Evolutionary conservation across 805 yeast species (phyloP).

Genomic region (Yamadazyma takamatsuzukensis): DNA sequence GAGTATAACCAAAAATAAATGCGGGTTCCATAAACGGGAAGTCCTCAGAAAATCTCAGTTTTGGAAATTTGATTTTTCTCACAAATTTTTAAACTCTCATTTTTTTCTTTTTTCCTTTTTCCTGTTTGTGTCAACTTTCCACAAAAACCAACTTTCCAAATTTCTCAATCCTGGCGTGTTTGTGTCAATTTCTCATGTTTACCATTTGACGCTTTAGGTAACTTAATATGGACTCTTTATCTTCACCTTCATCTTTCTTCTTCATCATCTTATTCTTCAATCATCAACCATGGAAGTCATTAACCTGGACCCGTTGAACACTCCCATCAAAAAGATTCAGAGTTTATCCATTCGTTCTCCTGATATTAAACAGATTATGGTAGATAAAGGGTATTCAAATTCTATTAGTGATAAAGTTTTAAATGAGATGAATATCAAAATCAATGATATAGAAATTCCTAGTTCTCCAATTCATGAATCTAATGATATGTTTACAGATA

Average conservation of each 20-base stretch:
- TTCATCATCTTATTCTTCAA: not conserved
- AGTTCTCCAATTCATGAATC: slow-evolving; percentile 8
- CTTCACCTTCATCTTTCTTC: not conserved
- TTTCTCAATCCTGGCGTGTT: no score
- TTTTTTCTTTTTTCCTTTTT: no score
- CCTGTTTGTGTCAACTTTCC: no score
- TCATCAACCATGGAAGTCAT: not conserved
- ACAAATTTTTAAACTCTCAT: no score
- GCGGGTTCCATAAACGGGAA: no score
- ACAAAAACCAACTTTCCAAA: no score
- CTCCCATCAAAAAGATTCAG: slow-evolving; percentile 39
- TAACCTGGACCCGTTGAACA: slow-evolving; percentile 21
- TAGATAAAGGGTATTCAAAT: slow-evolving; percentile 46
- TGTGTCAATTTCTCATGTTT: no score
- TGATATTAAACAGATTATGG: slow-evolving; percentile 22
- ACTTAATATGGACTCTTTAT: no score
- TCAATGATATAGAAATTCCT: slow-evolving; percentile 8
- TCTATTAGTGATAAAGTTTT: slow-evolving; percentile 43
- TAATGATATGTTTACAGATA: not conserved
- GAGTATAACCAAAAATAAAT: no score
- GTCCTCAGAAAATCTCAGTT: no score
- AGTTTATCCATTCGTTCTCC: slow-evolving; percentile 33
- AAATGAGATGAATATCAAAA: slow-evolving; percentile 40
- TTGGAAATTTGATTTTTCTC: no score
- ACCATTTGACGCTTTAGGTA: no score